Conservation (phyloP, 352 stramenopile species). For the Phytopythium boreale region DNA sequence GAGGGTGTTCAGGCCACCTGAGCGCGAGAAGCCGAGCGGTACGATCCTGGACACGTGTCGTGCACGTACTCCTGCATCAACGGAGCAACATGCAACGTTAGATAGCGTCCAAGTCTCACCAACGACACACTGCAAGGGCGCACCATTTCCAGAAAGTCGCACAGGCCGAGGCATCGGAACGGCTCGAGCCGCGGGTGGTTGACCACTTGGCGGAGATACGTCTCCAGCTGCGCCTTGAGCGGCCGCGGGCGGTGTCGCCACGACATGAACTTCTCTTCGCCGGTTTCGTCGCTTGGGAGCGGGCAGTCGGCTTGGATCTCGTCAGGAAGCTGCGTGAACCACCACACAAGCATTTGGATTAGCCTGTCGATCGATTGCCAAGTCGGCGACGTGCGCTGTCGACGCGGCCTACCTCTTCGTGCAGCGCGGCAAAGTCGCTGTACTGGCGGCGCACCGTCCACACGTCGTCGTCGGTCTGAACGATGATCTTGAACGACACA, state of each 20-base stretch:
- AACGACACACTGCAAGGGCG: not conserved
- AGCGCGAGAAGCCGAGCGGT: slow-evolving; percentile 33
- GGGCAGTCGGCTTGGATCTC: slow-evolving; percentile 40
- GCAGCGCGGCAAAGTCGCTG: slow-evolving; percentile 55
- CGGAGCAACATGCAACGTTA: not conserved
- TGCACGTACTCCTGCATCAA: slow-evolving; percentile 56
- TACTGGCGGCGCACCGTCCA: slow-evolving; percentile 69
- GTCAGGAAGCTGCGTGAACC: slow-evolving; percentile 28
- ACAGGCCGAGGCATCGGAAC: slow-evolving; percentile 53
- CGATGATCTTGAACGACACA: slow-evolving; percentile 72
- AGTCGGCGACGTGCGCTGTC: too few relatives aligned
- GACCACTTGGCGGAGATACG: slow-evolving; percentile 55
- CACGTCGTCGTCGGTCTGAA: slow-evolving; percentile 63
- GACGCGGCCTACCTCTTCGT: slow-evolving; percentile 35
- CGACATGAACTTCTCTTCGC: slow-evolving; percentile 38
- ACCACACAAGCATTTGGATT: not conserved
- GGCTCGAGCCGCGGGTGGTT: slow-evolving; percentile 45
- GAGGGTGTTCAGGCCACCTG: not conserved
- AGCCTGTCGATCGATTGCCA: not conserved
- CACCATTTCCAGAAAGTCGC: slow-evolving; percentile 77
- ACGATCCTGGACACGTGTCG: slow-evolving; percentile 38
- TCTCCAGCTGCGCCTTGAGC: slow-evolving; percentile 65
- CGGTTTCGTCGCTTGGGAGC: slow-evolving; percentile 41
- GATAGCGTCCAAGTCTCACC: not conserved
- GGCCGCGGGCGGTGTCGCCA: slow-evolving; percentile 58